These are phyloP conservation scores for Ceriops decandra DNA, from an alignment of 345 rosid genomes.

Conservation along the genomic window DNA sequence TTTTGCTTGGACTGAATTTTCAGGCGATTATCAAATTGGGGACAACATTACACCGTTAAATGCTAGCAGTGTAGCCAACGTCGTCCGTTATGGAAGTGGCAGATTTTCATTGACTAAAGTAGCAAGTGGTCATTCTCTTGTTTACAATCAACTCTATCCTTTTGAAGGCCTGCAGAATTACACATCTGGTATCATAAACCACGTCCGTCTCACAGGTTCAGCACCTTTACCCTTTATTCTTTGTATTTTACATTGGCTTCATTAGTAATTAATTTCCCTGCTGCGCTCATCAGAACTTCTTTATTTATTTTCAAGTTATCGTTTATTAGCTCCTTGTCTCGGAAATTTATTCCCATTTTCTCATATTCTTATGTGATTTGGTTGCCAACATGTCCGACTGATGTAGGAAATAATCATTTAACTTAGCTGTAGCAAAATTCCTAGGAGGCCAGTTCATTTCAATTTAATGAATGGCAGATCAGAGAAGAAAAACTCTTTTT, in stretches of 20 bases:
- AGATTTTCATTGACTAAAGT: background rate
- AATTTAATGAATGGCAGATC: too few species aligned
- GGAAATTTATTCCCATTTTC: too few species aligned
- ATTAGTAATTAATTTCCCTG: too few species aligned
- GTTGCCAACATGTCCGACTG: too few species aligned
- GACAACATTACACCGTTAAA: constrained; percentile 15
- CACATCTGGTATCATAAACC: constrained; percentile 30
- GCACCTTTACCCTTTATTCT: background rate
- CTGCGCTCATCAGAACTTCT: background rate
- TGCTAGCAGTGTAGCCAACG: constrained; percentile 16
- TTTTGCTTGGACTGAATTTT: constrained; percentile 1
- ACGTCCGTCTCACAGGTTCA: constrained; percentile 24
- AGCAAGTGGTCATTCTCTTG: constrained; percentile 21
- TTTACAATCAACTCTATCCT: constrained; percentile 28
- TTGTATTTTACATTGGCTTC: background rate
- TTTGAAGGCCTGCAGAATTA: constrained; percentile 24
- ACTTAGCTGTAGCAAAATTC: too few species aligned
- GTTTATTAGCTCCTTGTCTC: too few species aligned
- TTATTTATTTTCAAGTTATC: too few species aligned
- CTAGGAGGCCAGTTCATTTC: too few species aligned
- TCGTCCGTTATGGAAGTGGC: constrained; percentile 19
- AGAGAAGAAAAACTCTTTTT: too few species aligned
- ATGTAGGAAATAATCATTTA: too few species aligned
- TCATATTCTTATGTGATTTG: too few species aligned
- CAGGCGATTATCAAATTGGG: constrained; percentile 31